These are phyloP conservation scores for Trichoderma harzianum DNA, from an alignment of 2,329 filamentous ascomycete genomes.

Conservation along the genomic window DNA sequence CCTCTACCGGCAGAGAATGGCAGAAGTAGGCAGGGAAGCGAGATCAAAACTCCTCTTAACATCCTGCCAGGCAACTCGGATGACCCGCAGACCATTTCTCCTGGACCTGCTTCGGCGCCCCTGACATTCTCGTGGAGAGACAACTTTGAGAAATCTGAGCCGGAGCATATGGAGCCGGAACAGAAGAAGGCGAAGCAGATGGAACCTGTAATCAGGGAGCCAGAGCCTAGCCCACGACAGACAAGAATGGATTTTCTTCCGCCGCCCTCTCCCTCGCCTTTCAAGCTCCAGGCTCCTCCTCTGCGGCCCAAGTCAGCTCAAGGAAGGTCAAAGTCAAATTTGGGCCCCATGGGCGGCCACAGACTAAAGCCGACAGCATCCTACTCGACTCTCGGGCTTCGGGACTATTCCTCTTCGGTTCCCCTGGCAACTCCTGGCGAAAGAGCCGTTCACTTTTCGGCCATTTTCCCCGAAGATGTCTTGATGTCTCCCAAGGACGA, in stretches of 20 bases:
- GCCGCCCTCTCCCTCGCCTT: constrained; percentile 18
- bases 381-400: constrained; percentile 41
- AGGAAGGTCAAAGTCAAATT: constrained; percentile 17
- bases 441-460: constrained; percentile 36
- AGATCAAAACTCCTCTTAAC: constrained; percentile 27
- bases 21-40: constrained; percentile 36
- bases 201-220: neutral
- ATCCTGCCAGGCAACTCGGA: neutral
- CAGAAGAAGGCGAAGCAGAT: constrained; percentile 12
- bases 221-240: neutral
- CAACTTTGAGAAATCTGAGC: constrained; percentile 32
- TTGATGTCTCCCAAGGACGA: constrained; percentile 69
- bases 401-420: constrained; percentile 29
- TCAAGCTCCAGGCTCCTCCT: constrained; percentile 19
- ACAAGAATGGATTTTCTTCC: neutral
- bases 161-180: constrained; percentile 2
- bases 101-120: constrained; percentile 65
- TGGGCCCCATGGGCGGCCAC: constrained; percentile 21
- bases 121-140: constrained; percentile 59
- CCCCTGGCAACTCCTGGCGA: constrained; percentile 27
- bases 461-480: constrained; percentile 42
- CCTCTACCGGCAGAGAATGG: constrained; percentile 55
- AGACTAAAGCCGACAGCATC: constrained; percentile 38
- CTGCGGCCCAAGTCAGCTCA: constrained; percentile 16
- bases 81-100: constrained; percentile 48